Evolutionary conservation across 2,329 filamentous ascomycete genomes (phyloP).

Genomic region (Ceratocystis alfenasii): DNA sequence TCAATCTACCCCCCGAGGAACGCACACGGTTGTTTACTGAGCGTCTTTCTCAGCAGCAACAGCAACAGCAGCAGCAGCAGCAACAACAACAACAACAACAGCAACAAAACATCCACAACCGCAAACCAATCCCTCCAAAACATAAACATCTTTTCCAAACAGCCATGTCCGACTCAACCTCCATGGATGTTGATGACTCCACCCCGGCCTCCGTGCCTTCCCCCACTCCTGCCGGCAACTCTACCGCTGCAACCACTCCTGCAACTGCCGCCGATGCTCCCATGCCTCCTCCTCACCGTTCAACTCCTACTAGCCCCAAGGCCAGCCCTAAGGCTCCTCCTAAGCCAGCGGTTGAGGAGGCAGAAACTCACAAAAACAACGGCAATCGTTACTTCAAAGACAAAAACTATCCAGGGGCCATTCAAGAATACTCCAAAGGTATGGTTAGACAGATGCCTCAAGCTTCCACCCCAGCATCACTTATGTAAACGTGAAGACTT

Average conservation of each 20-base stretch:
- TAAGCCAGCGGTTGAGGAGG: conserved; percentile 53
- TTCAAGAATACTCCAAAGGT: conserved; percentile 94
- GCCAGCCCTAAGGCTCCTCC: conserved; percentile 50
- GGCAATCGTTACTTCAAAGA: conserved; percentile 98
- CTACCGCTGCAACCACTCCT: conserved; percentile 27
- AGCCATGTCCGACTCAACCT: conserved; percentile 48
- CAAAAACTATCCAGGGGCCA: conserved; percentile 74
- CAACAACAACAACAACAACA: conserved; percentile 10
- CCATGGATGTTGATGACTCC: conserved; percentile 68
- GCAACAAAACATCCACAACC: neutral
- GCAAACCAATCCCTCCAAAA: conserved; percentile 4
- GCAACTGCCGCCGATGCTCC: conserved; percentile 36
- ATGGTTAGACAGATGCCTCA: conserved; percentile 24
- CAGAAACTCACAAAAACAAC: conserved; percentile 80
- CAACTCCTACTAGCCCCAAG: conserved; percentile 37
- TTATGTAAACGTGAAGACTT: neutral
- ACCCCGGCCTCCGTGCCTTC: conserved; percentile 41
- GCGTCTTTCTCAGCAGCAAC: conserved; percentile 18
- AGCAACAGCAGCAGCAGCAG: conserved; percentile 7
- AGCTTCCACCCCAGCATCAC: neutral
- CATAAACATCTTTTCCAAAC: conserved; percentile 39
- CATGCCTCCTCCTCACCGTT: conserved; percentile 60
- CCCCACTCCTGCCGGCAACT: neutral
- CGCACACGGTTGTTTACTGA: conserved; percentile 56
- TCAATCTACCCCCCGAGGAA: conserved; percentile 85